Evolutionary conservation across 176 grass and related monocot species (phyloP), one percentile per base, ranked within the genome.

Genomic region (Oryza nivara): DNA sequence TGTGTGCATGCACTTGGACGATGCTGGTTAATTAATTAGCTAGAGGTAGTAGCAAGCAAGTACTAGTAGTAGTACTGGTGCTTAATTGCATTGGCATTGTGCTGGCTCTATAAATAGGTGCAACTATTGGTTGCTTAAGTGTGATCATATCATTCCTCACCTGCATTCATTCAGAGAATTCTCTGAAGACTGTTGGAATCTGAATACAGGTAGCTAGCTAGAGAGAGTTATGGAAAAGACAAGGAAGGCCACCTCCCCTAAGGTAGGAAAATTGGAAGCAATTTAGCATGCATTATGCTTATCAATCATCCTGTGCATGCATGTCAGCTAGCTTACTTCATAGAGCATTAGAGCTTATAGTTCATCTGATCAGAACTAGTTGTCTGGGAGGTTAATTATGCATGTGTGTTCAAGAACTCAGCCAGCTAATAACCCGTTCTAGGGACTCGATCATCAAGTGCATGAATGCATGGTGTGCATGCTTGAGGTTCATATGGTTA

Each of bases 241-340:
- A 65, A 83, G 82, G 82, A 89, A 90, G 75, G 63, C 83, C 88
- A 83, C 75, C 35, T 80, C 87, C 66, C 77, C 87, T 86, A 92
- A 92, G 92, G 89, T 94, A 86, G 76, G 85, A 65, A 65, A 16
- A 82, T 54, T 80, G 40, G 40, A 41, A 52, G 49, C 49, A 52
- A 5, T 5, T 49, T 49, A 40, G 35, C 23, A 34, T 36, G 4
- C 16, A 52, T 63, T 13, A 9, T 63, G 58, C 58, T 23, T 10
- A 58, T 58, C 19, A 58, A 58, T 58, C 12, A 58, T 58, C 54
- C 3, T 58, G 19, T n/a, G 54, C 19, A 58, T 58, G 19, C 36
- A 38, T 38, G 36, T 38, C 36, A 3, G 58, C 19, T 61, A 61
- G 56, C 52, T 8, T 19, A 17, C 17, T 20, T 19, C 49, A 58